Evolutionary conservation across 2,329 filamentous ascomycete species (phyloP), one percentile per base, ranked within the genome.

Genomic region (Sporothrix sp.): DNA sequence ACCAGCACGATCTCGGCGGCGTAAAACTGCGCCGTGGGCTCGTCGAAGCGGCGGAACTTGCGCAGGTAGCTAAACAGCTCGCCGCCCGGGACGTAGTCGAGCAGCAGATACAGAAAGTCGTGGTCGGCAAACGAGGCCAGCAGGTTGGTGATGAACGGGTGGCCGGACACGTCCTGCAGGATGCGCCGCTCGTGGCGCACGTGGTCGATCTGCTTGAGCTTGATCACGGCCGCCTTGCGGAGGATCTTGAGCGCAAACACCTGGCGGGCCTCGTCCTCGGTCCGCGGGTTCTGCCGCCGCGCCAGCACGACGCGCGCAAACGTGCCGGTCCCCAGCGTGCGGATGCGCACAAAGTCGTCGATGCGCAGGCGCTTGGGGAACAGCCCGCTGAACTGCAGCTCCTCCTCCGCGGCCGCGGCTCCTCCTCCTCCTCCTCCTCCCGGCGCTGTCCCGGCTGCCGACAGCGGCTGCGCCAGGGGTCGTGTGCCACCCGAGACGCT

Each of bases 201-300:
- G 66, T 93, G 87, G 67, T 91, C 86, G 58, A 91, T 82, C 63
- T 93, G 87, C 72, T 91, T 91, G 52, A 91, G 76, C 56, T 83
- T 83, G 64, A 93, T 84, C 39, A 93, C 83, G 60, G 83, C 76
- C 50, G 78, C 74, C 62, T 84, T 84, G 56, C 85, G 80, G 57
- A 91, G 67, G 51, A 89, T 87, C 73, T 91, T 91, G 61, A 91
- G 74, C 40, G 85, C 85, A 66, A 83, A 90, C n/a, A 90, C 84
- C 59, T 81, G 77, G 61, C 75, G 72, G 55, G 72, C 70, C 59
- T 83, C 78, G 33, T 69, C 70, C 20, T 75, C 63, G 48, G 56
- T 62, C 64, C 63, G 61, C 50, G 69, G 65, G 48, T 70, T 73
- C 37, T 77, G 74, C 33, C 86, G 76, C 53, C 79, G 80, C 47